Evolutionary conservation across 768 basidiomycete species (phyloP).

Genomic region (Lentinula edodes): DNA sequence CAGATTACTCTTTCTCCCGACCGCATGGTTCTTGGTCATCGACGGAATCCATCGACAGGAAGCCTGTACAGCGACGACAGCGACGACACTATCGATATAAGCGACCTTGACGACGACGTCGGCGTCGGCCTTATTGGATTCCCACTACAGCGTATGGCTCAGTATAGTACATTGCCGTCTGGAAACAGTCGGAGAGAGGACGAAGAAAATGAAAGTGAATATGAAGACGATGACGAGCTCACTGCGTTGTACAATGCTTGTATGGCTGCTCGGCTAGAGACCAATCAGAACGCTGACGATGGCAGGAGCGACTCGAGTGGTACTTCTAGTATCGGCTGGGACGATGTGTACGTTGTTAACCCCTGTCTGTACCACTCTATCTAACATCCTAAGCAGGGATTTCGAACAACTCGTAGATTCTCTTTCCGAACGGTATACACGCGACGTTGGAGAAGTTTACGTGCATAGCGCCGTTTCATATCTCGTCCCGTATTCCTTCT

Average conservation of each 20-base stretch:
- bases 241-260: slow-evolving; percentile 21
- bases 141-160: slow-evolving; percentile 6
- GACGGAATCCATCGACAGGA: background rate
- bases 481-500: background rate
- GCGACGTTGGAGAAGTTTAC: background rate
- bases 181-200: background rate
- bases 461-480: background rate
- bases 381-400: background rate
- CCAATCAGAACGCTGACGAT: slow-evolving; percentile 7
- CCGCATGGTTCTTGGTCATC: background rate
- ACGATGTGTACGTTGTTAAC: background rate
- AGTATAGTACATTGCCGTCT: background rate
- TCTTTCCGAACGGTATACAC: background rate
- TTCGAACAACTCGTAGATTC: background rate
- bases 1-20: background rate
- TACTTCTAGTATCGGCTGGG: slow-evolving; percentile 4
- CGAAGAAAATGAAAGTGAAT: background rate
- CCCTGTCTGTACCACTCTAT: background rate
- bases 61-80: background rate
- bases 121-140: background rate
- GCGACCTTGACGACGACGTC: background rate
- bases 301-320: background rate
- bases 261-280: slow-evolving; percentile 25
- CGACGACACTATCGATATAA: slow-evolving; percentile 5
- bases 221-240: background rate